A percentile compares a stretch with the other conserved stretches of the same genome.
These are phyloP conservation scores for Plantago lanceolata DNA, from an alignment of 305 asterid species.

Conservation along the genomic window DNA sequence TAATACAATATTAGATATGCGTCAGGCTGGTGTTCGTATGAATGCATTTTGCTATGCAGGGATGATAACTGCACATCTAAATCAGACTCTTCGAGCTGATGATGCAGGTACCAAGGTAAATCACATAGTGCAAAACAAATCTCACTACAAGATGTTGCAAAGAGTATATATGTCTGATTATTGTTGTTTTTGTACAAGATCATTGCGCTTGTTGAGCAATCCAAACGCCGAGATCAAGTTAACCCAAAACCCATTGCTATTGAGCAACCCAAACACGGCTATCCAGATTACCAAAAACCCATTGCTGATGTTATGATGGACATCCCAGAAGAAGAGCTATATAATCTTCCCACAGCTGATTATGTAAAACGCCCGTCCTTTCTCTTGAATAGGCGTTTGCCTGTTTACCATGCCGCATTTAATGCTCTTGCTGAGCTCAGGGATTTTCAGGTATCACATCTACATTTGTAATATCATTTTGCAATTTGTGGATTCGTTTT, in stretches of 20 bases:
- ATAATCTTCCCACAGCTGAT: conserved; percentile 79
- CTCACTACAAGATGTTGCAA: too few species aligned
- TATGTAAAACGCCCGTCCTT: conserved; percentile 71
- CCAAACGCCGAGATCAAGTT: conserved; percentile 94
- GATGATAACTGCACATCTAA: conserved; percentile 68
- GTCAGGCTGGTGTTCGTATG: conserved; percentile 93
- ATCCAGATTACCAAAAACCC: too few species aligned
- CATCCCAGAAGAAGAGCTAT: conserved; percentile 80
- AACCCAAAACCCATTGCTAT: too few species aligned
- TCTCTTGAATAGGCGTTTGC: conserved; percentile 48
- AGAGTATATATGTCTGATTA: too few species aligned
- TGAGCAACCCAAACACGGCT: too few species aligned
- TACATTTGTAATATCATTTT: conserved; percentile 9
- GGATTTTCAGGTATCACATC: conserved; percentile 59
- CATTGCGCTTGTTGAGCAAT: conserved; percentile 89
- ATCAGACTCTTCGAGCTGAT: conserved; percentile 47
- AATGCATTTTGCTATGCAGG: conserved; percentile 90
- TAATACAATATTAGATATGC: conserved; percentile 88
- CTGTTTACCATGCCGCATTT: conserved; percentile 89
- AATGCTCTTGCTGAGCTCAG: conserved; percentile 72
- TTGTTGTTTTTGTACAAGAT: conserved; percentile 49
- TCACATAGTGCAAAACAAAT: conserved; percentile 11
- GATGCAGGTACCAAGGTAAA: conserved; percentile 71
- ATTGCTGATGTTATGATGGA: conserved; percentile 76
- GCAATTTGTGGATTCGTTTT: not conserved